A percentile compares a stretch with the other conserved stretches of the same genome.
These are phyloP conservation scores for Boeremia lycopersici DNA, from an alignment of 2,329 filamentous ascomycete species.

Conservation along the genomic window DNA sequence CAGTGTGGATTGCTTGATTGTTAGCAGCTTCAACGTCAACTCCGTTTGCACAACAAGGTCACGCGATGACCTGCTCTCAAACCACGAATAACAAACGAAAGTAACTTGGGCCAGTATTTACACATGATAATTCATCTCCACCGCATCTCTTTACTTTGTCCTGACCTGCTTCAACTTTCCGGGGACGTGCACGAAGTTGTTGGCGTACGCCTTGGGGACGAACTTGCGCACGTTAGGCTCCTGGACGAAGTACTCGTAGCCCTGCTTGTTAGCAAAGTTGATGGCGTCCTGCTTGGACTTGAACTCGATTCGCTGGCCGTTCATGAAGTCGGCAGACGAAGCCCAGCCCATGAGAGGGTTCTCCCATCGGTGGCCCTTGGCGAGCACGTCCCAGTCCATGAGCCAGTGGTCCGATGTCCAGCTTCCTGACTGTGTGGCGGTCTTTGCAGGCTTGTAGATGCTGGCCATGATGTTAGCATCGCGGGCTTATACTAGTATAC, in stretches of 20 bases:
- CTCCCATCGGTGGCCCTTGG: constrained; percentile 96
- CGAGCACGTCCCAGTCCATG: constrained; percentile 96
- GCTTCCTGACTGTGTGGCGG: constrained; percentile 93
- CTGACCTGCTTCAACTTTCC: constrained; percentile 83
- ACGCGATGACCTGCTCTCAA: neutral
- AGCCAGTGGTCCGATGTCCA: constrained; percentile 88
- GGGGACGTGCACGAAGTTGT: constrained; percentile 88
- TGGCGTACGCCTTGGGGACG: constrained; percentile 91
- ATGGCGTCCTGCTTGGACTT: constrained; percentile 94
- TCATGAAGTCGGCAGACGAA: constrained; percentile 92
- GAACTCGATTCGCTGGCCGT: constrained; percentile 90
- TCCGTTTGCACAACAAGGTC: neutral
- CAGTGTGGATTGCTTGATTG: no score
- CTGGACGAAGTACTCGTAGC: constrained; percentile 98
- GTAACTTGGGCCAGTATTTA: constrained; percentile 34
- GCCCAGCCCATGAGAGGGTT: constrained; percentile 99
- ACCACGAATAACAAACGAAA: constrained; percentile 9
- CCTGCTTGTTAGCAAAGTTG: constrained; percentile 95
- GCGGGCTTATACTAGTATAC: neutral
- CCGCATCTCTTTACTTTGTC: constrained; percentile 70
- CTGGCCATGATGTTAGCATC: constrained; percentile 54
- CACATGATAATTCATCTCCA: constrained; percentile 20
- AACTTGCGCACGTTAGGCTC: constrained; percentile 90
- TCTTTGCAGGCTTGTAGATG: constrained; percentile 89
- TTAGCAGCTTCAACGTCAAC: no score